Base-by-base conservation (phyloP, 2,329 filamentous ascomycete species). In the Furcasterigmium furcatum region DNA sequence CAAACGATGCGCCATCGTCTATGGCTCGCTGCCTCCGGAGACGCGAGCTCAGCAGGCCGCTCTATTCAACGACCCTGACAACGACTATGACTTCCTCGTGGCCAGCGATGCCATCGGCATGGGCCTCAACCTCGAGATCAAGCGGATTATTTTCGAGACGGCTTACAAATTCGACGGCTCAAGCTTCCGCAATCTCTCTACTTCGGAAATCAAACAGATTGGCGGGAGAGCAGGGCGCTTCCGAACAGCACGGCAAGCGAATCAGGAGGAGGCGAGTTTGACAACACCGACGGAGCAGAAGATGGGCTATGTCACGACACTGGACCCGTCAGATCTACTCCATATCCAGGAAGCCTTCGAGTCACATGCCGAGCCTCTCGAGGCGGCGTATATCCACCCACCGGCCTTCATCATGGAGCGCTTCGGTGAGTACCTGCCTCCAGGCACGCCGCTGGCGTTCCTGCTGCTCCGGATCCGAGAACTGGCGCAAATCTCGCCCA, bases 91-190 rank as follows among this genome's bases (percentile, higher is more conserved):
- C 62, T 95, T 84, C 55, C 74, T 99, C 6, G 91, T 94, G 21
- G 94, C 95, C 9, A 96, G 90, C 56, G 91, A 96, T 66, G 94
- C 94, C 39, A 92, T 99, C 51, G 94, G 94, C 30, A 97, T 99
- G 92, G 94, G 95, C 1, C 72, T 99, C 19, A 99, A 99, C 59
- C 68, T 99, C 63, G 91, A 84, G 66, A 90, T 96, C 62, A 94
- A 91, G 61, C 87, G 95, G 21, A 80, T 99, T 49, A 80, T 99
- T 44, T 94, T 99, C 53, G 89, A 96, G 58, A 76, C 85, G 1
- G 77, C 84, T 3, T 70, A 74, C 48, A 99, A 96, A 63, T 85
- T 77, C 53, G 79, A 91, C 50, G 86, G 86, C 2, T 59, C 54
- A 1, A 66, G 71, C 5, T 73, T 77, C 24, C 72, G 80, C 14